Base-by-base conservation (phyloP, 2,329 filamentous ascomycete species). In the Fusarium sterilihyphosum region DNA sequence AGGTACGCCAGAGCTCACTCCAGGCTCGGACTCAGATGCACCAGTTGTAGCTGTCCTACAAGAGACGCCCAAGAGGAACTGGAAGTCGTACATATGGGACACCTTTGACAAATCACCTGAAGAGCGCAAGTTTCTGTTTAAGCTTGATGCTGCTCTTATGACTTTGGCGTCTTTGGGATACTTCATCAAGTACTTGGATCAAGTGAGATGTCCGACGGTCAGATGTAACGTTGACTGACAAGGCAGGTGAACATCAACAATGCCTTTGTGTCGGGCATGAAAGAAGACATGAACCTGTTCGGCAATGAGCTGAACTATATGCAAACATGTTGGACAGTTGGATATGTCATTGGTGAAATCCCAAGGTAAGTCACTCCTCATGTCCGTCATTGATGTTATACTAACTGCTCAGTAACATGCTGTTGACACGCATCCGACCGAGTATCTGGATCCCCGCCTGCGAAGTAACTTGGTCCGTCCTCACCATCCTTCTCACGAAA, bases 321-420 rank as follows among this genome's bases (percentile, higher is more conserved):
- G 76, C 80, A 81, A 64, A 86, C 88, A 1, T 86, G 84, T 37
- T 92, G 89, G 86, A 91, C 88, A 0, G 83, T 89, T 1, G 90
- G 90, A 35, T 92, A 92, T 73, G 86, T 90, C 0, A 81, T 92
- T 77, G 83, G 83, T 1, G 81, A 85, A 41, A 79, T 82, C 41
- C 82, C 83, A 3, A 80, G 77, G 79, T 77, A 67, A n/a, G n/a
- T n/a, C n/a, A n/a, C n/a, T n/a, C n/a, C n/a, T n/a, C n/a, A n/a
- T n/a, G n/a, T n/a, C n/a, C n/a, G n/a, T n/a, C n/a, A n/a, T n/a
- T n/a, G n/a, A n/a, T n/a, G n/a, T n/a, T n/a, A 43, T 12, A 22
- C 54, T 76, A 3, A 76, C 22, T 6, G 9, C 4, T 3, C 3
- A 80, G 79, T 20, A 81, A 80, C n/a, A 74, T 85, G 35, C 74